phyloP scores from a whole-genome alignment of 441 rosid species.

The Gossypium schwendimanii region DNA sequence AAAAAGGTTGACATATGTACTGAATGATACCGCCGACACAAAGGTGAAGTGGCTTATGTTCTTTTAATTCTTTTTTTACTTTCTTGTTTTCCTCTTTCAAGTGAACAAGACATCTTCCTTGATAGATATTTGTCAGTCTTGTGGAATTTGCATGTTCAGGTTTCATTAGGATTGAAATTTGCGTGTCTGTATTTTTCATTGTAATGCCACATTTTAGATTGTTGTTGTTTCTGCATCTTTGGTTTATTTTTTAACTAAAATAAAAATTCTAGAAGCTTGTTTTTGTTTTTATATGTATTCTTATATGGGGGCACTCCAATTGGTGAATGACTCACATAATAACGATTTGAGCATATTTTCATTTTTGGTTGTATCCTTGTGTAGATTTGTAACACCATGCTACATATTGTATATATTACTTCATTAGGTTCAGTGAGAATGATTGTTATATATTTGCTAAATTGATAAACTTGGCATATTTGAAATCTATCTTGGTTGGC shows the following conservation, averaged over 20 bases:
- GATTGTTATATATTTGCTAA: neutral
- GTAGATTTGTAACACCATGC: neutral
- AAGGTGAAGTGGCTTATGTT: constrained; percentile 43
- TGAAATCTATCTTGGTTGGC: neutral
- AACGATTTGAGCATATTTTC: neutral
- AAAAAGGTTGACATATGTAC: constrained; percentile 87
- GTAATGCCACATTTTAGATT: neutral
- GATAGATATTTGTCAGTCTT: neutral
- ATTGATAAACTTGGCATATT: neutral
- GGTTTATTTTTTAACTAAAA: neutral
- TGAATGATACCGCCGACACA: constrained; percentile 67
- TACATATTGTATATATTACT: neutral
- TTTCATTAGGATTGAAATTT: neutral
- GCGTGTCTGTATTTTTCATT: neutral
- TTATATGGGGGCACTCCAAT: neutral
- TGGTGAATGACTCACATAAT: neutral
- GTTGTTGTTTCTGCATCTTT: neutral
- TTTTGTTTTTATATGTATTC: neutral
- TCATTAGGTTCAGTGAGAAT: neutral
- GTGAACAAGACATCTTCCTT: neutral
- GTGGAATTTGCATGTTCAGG: neutral
- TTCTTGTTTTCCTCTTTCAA: neutral
- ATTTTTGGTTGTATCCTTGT: neutral
- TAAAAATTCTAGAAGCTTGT: neutral
- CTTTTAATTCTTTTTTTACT: neutral